These are phyloP conservation scores for Skeletonema menzelii DNA, from an alignment of 108 stramenopile genomes.

Conservation along the genomic window DNA sequence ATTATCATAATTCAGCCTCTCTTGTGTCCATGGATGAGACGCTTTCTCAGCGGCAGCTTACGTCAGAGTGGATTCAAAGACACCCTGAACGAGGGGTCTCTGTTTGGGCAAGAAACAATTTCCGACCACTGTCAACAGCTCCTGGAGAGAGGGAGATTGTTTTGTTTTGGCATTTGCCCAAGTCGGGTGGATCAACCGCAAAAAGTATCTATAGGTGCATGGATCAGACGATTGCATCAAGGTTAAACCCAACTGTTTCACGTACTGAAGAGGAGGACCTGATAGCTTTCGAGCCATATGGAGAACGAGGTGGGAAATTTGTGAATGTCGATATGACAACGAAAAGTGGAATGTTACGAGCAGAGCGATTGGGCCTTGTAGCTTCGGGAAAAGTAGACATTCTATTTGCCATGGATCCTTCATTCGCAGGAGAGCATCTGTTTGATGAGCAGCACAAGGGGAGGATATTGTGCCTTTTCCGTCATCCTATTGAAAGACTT, in stretches of 20 bases:
- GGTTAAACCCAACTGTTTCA: neutral
- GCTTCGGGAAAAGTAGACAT: neutral
- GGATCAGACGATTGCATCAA: slow-evolving; percentile 19
- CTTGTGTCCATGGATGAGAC: neutral
- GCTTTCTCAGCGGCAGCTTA: neutral
- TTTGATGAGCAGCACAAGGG: slow-evolving; percentile 1
- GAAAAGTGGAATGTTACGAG: neutral
- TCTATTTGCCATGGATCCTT: neutral
- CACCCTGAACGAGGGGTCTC: neutral
- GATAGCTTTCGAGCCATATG: neutral
- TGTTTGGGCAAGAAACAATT: neutral
- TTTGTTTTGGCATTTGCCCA: slow-evolving; percentile 29
- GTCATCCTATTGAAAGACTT: slow-evolving; percentile 55
- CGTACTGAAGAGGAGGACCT: neutral
- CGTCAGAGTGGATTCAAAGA: neutral
- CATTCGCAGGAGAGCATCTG: neutral
- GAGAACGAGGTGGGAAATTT: neutral
- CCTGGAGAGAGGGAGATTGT: neutral
- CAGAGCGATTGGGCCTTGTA: neutral
- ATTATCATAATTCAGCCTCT: neutral
- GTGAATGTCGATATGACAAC: slow-evolving; percentile 5
- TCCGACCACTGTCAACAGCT: neutral
- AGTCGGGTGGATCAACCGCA: slow-evolving; percentile 36
- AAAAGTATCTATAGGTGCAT: slow-evolving; percentile 37
- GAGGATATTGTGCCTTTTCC: slow-evolving; percentile 35